Evolutionary conservation across 345 rosid species (phyloP).

Genomic region (Atalantia buxifolia): DNA sequence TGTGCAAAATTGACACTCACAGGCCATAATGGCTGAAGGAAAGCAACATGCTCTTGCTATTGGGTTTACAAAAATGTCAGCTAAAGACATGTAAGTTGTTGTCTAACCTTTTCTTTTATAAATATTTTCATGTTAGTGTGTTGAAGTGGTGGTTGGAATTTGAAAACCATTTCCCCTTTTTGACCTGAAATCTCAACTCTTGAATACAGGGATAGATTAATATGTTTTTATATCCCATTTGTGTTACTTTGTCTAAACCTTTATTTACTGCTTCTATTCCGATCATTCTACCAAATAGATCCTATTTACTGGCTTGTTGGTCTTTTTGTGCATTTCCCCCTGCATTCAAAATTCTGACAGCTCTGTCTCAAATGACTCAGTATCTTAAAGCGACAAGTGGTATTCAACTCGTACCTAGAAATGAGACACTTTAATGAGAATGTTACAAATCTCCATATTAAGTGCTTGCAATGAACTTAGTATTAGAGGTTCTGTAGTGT

Average conservation of each 20-base stretch:
- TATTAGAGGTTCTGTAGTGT: not conserved
- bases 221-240: not conserved
- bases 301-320: no score
- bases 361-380: not conserved
- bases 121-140: not conserved
- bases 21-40: slow-evolving; percentile 99
- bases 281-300: not conserved
- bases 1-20: slow-evolving; percentile 17
- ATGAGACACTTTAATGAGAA: not conserved
- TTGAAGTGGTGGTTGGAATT: slow-evolving; percentile 1
- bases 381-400: not conserved
- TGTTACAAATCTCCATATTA: not conserved
- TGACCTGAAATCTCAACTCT: not conserved
- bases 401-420: not conserved
- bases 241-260: not conserved
- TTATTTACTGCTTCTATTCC: not conserved
- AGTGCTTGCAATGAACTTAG: not conserved
- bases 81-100: slow-evolving; percentile 89
- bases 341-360: not conserved
- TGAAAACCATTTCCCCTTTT: not conserved
- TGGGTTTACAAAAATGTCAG: slow-evolving; percentile 98
- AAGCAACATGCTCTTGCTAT: slow-evolving; percentile 97
- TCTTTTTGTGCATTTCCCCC: not conserved
- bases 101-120: not conserved
- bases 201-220: not conserved